Base-by-base conservation (phyloP, 2,329 filamentous ascomycete genomes). In the Epichloe sp. region DNA sequence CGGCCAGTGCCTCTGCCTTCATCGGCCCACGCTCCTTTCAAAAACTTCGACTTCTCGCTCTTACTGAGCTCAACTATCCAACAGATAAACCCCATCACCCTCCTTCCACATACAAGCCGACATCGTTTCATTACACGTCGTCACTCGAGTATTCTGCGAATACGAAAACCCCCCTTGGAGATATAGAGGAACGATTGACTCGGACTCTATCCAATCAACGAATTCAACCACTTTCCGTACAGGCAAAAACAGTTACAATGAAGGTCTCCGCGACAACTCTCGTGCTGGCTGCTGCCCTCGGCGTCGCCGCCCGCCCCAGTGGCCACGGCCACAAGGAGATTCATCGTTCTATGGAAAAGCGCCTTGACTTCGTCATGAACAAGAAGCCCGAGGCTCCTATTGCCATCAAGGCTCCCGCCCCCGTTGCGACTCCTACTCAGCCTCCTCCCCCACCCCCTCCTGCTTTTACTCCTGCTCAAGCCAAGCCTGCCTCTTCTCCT, bases 251-350 rank as follows among this genome's bases (percentile, higher is more conserved):
- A 36, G 34, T 19, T 57, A 68, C 56, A 49, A 72, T 73, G 70
- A 72, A 72, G 65, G 60, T 71, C 61, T 64, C 69, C 31, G 54
- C 65, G 21, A 59, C 68, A 50, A 54, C 65, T 43, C 45, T 70
- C 51, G 36, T 69, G 53, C 59, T 71, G 52, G 64, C 68, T 54
- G 65, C 68, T 56, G 69, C 68, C 62, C 58, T 71, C 47, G 67
- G 69, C 58, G 70, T 61, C 52, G 63, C 67, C 54, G 69, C 70
- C 50, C 68, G 67, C 60, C 70, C 70, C 53, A 70, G 66, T 54
- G 61, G 62, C 49, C 65, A 66, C 52, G 61, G 58, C 40, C 69
- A 71, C 61, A 55, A 59, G 54, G 62, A 66, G 55, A 56, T 59
- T 47, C 60, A 67, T 59, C 62, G 63, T 51, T 63, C 65, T 51